Evolutionary conservation across 78 protist species (phyloP), one percentile per base, ranked within the genome.

Genomic region (Isochrysis galbana): DNA sequence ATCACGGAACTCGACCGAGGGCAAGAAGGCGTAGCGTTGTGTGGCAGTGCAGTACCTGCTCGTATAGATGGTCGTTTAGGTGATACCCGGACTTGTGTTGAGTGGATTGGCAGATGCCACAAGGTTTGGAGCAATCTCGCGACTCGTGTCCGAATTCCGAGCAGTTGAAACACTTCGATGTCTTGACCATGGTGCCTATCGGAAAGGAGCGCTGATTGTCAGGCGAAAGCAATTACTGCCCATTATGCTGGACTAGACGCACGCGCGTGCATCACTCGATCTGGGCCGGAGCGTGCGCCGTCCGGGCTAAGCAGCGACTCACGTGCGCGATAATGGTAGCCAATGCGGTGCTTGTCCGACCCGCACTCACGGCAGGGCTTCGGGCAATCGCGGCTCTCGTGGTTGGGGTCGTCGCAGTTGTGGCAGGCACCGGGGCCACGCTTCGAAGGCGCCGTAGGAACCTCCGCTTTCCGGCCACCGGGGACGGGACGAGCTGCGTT

Each of bases 331-430:
- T 77, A 77, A 26, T 77, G 84, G 84, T 22, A 77, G 46, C 84
- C 84, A 26, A 77, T 77, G 46, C 84, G 45, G n/a, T 77, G 84
- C 32, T 39, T 36, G 84, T 77, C 84, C 32, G 84, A 77, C 2
- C 84, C 84, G 84, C 84, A 77, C 84, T 77, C 84, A 10, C 84
- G 84, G 84, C 84, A 77, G 17, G 84, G 84, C 84, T 77, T 77
- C 32, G 84, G 84, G 84, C 84, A 77, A 32, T 39, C 47, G 84
- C 84, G 84, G n/a, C n/a, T 19, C 84, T 77, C 84, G 47, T 77
- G 84, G 32, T 2, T 5, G 32, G 84, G 84, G 23, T 77, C 84
- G n/a, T 77, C 84, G 21, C 84, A 77, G 46, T 77, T 77, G 47
- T 77, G 84, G 84, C 84, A 77, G 19, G 84, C 84, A 22, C 84